Evolutionary conservation across 306 rosid genomes (phyloP).

Genomic region (Acacia acuminata): DNA sequence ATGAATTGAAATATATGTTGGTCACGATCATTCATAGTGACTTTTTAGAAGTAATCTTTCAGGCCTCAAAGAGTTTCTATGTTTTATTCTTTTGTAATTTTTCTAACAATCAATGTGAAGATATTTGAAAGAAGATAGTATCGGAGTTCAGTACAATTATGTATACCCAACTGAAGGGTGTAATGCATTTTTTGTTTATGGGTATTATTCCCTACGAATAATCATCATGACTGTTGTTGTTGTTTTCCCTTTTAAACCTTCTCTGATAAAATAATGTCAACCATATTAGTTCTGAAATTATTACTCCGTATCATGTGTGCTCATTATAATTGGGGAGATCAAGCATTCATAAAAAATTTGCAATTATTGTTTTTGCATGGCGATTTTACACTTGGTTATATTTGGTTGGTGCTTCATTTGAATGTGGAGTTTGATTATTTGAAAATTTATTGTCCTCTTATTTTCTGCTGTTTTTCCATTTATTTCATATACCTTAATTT

Average conservation of each 20-base stretch:
- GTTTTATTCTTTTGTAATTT: too few relatives aligned
- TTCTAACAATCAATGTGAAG: background rate
- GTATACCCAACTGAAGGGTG: background rate
- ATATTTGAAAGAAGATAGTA: conserved; percentile 17
- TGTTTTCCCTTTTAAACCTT: background rate
- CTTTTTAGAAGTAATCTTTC: background rate
- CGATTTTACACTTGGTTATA: background rate
- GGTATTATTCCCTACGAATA: too few relatives aligned
- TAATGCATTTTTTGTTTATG: background rate
- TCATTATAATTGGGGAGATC: conserved; percentile 22
- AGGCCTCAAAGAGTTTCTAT: background rate
- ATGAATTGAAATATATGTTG: background rate
- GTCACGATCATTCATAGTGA: background rate
- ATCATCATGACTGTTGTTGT: background rate
- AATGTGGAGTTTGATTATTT: conserved; percentile 4
- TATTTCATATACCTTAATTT: conserved; percentile 21
- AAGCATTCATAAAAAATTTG: conserved; percentile 8
- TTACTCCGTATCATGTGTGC: background rate
- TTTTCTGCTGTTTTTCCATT: conserved; percentile 7
- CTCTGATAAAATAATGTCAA: conserved; percentile 3
- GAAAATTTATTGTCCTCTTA: conserved; percentile 6
- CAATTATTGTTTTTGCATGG: background rate
- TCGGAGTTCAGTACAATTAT: conserved; percentile 1
- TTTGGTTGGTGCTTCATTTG: conserved; percentile 6
- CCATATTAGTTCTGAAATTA: conserved; percentile 24